Percentiles rank a stretch among this genome's conserved stretches.
Evolutionary conservation across 345 rosid genomes (phyloP).

Genomic region (Pelargonium nanum): DNA sequence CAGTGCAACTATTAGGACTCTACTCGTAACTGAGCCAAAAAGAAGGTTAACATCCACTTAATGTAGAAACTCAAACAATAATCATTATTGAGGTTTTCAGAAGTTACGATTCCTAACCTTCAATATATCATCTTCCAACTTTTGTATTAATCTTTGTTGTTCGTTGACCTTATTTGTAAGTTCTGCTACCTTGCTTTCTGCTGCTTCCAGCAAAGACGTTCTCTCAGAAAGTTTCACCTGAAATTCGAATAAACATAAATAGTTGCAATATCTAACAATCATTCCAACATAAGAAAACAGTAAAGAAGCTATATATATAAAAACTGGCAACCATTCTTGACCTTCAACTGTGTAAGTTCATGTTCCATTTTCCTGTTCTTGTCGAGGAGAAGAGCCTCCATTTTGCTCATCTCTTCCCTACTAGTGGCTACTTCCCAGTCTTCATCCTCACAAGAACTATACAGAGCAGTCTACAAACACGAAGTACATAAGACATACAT

Average conservation of each 20-base stretch:
- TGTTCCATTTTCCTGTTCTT: constrained; percentile 97
- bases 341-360: constrained; percentile 88
- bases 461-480: constrained; percentile 70
- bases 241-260: constrained; percentile 2
- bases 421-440: constrained; percentile 95
- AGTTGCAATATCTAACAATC: neutral
- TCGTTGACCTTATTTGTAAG: constrained; percentile 60
- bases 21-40: neutral
- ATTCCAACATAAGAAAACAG: neutral
- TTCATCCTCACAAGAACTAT: constrained; percentile 97
- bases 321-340: constrained; percentile 13
- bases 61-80: constrained; percentile 7
- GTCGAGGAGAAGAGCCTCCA: constrained; percentile 98
- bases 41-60: neutral
- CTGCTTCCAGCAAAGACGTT: constrained; percentile 57
- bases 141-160: constrained; percentile 80
- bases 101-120: constrained; percentile 47
- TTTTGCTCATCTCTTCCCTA: constrained; percentile 95
- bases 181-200: constrained; percentile 65
- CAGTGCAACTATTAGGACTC: neutral
- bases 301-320: too few relatives aligned
- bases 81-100: constrained; percentile 1
- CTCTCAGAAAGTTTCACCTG: constrained; percentile 86
- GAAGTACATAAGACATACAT: constrained; percentile 6
- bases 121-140: constrained; percentile 90